A percentile compares a stretch with the other conserved stretches of the same genome.
phyloP scores from a whole-genome alignment of 768 basidiomycete genomes.

The Heimioporus sp. region DNA sequence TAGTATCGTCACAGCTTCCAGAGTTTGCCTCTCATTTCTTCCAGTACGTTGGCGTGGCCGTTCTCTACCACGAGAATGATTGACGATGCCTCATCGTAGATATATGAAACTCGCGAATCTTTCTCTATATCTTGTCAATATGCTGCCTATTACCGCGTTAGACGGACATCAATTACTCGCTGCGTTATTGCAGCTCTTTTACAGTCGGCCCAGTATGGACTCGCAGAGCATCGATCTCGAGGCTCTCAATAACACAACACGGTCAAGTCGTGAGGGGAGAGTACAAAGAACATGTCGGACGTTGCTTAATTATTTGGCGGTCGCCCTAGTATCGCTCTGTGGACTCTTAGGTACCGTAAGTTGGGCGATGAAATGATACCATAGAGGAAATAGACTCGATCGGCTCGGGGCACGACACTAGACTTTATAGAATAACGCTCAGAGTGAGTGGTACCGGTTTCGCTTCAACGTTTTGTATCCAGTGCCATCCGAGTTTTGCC shows the following conservation, averaged over 20 bases:
- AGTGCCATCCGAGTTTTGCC: too few relatives aligned
- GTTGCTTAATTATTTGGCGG: conserved; percentile 18
- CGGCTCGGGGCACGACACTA: too few relatives aligned
- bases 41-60: conserved; percentile 44
- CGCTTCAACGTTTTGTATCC: too few relatives aligned
- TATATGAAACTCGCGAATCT: conserved; percentile 66
- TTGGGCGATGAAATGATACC: conserved; percentile 15
- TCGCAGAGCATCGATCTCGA: conserved; percentile 21
- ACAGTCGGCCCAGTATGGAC: background rate
- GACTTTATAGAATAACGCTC: too few relatives aligned
- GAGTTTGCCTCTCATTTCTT: conserved; percentile 38
- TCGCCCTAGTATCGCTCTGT: conserved; percentile 21
- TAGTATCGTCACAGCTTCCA: conserved; percentile 26
- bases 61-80: background rate
- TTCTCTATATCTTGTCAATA: conserved; percentile 80
- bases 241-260: conserved; percentile 4
- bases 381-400: too few relatives aligned
- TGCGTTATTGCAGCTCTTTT: conserved; percentile 26
- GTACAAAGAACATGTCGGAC: conserved; percentile 13
- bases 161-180: conserved; percentile 67
- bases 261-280: conserved; percentile 5
- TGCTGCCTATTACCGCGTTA: conserved; percentile 67
- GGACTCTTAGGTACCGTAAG: conserved; percentile 16
- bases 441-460: too few relatives aligned
- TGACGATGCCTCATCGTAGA: conserved; percentile 32